Percentiles rank a stretch among this genome's conserved stretches.
phyloP scores from a whole-genome alignment of 495 filamentous ascomycete species.

The Trichoderma parareesei region DNA sequence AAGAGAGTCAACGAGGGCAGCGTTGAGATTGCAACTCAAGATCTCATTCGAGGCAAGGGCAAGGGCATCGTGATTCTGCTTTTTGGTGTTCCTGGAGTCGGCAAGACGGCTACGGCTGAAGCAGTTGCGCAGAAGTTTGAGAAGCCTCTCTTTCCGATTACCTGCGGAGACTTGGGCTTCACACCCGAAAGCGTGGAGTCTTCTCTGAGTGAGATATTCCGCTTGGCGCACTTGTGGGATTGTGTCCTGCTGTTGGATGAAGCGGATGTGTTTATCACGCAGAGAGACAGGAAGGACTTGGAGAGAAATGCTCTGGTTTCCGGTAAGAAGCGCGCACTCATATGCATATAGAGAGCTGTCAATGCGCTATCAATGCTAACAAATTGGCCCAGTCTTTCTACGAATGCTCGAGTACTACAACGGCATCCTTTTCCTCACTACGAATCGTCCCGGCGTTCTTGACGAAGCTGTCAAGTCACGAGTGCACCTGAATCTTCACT shows the following conservation, averaged over 20 bases:
- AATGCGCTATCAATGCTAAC: neutral
- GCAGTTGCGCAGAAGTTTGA: slow-evolving; percentile 31
- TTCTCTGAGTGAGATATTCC: slow-evolving; percentile 28
- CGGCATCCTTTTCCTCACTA: slow-evolving; percentile 48
- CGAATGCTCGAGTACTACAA: slow-evolving; percentile 48
- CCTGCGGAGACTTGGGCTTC: slow-evolving; percentile 38
- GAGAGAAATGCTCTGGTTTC: slow-evolving; percentile 42
- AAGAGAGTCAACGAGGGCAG: slow-evolving; percentile 35
- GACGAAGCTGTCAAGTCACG: slow-evolving; percentile 45
- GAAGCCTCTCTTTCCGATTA: slow-evolving; percentile 37
- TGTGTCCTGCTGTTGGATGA: slow-evolving; percentile 46
- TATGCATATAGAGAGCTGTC: neutral
- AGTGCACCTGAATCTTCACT: slow-evolving; percentile 44
- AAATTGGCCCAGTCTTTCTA: slow-evolving; percentile 32
- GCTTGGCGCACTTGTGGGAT: slow-evolving; percentile 30
- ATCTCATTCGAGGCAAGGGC: slow-evolving; percentile 45
- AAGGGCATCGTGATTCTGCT: slow-evolving; percentile 41
- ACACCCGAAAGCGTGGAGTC: slow-evolving; percentile 27
- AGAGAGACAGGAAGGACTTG: slow-evolving; percentile 35
- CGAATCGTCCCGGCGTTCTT: slow-evolving; percentile 42
- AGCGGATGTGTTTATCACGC: slow-evolving; percentile 39
- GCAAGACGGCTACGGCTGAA: slow-evolving; percentile 20
- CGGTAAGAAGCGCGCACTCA: slow-evolving; percentile 11
- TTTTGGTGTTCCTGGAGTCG: slow-evolving; percentile 17
- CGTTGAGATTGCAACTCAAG: slow-evolving; percentile 40